phyloP scores from a whole-genome alignment of 805 yeast genomes.

The Candida xyloterini region DNA sequence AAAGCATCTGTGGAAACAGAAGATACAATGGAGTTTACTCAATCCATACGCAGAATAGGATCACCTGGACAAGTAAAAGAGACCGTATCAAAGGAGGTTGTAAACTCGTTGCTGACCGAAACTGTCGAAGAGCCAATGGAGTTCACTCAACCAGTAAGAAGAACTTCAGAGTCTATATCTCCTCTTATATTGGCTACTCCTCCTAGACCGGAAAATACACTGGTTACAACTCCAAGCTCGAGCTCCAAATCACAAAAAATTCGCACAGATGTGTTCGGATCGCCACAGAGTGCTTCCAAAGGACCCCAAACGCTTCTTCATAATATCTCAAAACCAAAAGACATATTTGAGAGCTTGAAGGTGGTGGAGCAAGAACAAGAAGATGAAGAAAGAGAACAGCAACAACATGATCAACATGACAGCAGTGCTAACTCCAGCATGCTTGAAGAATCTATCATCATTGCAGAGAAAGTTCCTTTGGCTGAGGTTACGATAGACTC shows the following conservation, averaged over 20 bases:
- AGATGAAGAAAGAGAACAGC: not conserved
- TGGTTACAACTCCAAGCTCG: slow-evolving; percentile 16
- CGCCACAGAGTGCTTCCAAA: slow-evolving; percentile 21
- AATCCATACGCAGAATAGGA: not conserved
- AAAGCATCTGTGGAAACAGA: slow-evolving; percentile 1
- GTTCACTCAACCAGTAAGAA: slow-evolving; percentile 16
- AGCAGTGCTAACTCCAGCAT: slow-evolving; percentile 15
- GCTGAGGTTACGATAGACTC: slow-evolving; percentile 30
- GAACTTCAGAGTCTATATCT: slow-evolving; percentile 3
- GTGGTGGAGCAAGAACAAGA: slow-evolving; percentile 1
- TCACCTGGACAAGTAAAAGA: not conserved
- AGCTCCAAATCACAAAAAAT: slow-evolving; percentile 18
- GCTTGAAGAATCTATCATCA: slow-evolving; percentile 21
- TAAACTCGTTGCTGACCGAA: not conserved
- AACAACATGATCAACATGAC: slow-evolving; percentile 1
- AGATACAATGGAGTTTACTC: slow-evolving; percentile 5
- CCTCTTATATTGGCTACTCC: slow-evolving; percentile 9
- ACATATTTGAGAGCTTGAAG: slow-evolving; percentile 5
- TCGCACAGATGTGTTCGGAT: slow-evolving; percentile 20
- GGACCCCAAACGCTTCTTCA: slow-evolving; percentile 2
- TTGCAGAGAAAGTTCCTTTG: slow-evolving; percentile 30
- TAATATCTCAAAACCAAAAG: slow-evolving; percentile 5
- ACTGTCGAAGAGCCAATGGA: slow-evolving; percentile 14
- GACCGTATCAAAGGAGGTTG: slow-evolving; percentile 1
- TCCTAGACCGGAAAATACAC: slow-evolving; percentile 1